Percentiles rank a stretch among this genome's conserved stretches.
These are phyloP conservation scores for Suhomyces chickasaworum DNA, from an alignment of 1,139 yeast species.

Conservation along the genomic window DNA sequence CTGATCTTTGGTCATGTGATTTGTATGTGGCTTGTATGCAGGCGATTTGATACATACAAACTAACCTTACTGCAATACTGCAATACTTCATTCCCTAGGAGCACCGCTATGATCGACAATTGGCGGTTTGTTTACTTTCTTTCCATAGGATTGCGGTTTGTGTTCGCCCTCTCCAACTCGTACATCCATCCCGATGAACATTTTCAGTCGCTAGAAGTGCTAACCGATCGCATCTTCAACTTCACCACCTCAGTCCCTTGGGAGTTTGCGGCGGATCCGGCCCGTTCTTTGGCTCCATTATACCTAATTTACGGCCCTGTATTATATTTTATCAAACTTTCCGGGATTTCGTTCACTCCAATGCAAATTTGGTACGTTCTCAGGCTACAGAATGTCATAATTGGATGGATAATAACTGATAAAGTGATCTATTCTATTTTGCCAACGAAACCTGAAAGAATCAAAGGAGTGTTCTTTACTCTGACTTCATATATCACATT, in stretches of 20 bases:
- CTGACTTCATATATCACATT: constrained; percentile 80
- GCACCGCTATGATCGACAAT: constrained; percentile 2
- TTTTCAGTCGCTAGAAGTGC: constrained; percentile 80
- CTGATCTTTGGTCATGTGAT: too few species aligned
- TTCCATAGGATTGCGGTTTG: constrained; percentile 51
- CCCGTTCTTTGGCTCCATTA: constrained; percentile 74
- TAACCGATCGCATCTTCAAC: constrained; percentile 52
- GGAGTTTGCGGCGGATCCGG: constrained; percentile 74
- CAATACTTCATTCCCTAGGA: too few species aligned
- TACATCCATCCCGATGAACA: constrained; percentile 98
- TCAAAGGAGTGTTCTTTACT: constrained; percentile 64
- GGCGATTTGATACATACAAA: too few species aligned
- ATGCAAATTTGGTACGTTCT: constrained; percentile 55
- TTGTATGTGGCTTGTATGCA: too few species aligned
- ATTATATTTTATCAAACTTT: constrained; percentile 32
- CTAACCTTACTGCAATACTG: too few species aligned
- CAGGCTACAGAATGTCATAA: constrained; percentile 57
- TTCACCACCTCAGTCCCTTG: constrained; percentile 68
- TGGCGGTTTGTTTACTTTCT: constrained; percentile 51
- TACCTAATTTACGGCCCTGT: constrained; percentile 73
- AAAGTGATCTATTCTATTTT: constrained; percentile 50
- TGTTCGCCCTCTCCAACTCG: constrained; percentile 69
- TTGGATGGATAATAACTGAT: constrained; percentile 64
- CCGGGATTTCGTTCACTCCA: constrained; percentile 37
- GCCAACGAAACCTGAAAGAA: constrained; percentile 60